Conservation (phyloP, 1,284 basidiomycete species). For the Sporisorium scitamineum region DNA sequence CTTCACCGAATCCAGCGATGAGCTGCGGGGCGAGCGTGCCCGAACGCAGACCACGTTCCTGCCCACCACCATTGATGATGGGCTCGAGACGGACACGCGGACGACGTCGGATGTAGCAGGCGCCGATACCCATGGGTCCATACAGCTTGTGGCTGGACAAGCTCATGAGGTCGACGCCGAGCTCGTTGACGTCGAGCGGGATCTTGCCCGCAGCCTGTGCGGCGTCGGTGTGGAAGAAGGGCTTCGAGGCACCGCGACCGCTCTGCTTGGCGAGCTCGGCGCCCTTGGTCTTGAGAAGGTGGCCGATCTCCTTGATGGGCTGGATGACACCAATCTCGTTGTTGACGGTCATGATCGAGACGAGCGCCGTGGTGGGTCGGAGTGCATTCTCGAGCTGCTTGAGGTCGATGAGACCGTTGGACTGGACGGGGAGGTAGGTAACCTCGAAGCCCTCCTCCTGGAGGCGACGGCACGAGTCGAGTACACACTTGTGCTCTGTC, state of each 20-base stretch:
- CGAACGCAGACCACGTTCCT: slow-evolving; percentile 93
- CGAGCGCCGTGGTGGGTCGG: slow-evolving; percentile 82
- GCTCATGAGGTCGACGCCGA: slow-evolving; percentile 95
- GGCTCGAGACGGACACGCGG: slow-evolving; percentile 95
- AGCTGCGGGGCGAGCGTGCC: slow-evolving; percentile 92
- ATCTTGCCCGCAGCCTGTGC: slow-evolving; percentile 87
- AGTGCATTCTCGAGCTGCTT: slow-evolving; percentile 83
- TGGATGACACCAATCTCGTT: slow-evolving; percentile 99
- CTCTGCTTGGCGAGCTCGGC: slow-evolving; percentile 77
- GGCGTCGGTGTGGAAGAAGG: slow-evolving; percentile 97
- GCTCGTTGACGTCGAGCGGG: slow-evolving; percentile 84
- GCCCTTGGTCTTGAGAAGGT: slow-evolving; percentile 74
- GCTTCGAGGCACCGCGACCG: slow-evolving; percentile 72
- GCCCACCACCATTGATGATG: slow-evolving; percentile 94
- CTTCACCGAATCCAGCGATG: slow-evolving; percentile 93
- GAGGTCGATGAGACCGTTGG: slow-evolving; percentile 85
- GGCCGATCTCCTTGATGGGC: slow-evolving; percentile 94
- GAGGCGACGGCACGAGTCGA: slow-evolving; percentile 95
- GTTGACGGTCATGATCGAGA: slow-evolving; percentile 99
- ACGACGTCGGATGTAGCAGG: slow-evolving; percentile 90
- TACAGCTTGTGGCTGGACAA: slow-evolving; percentile 98
- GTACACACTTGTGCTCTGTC: slow-evolving; percentile 95
- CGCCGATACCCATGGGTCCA: slow-evolving; percentile 96
- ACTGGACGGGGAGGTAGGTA: slow-evolving; percentile 93
- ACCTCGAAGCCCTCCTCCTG: slow-evolving; percentile 97